phyloP scores from a whole-genome alignment of 208 protist genomes.

The Trypanosomatidae sp. region DNA sequence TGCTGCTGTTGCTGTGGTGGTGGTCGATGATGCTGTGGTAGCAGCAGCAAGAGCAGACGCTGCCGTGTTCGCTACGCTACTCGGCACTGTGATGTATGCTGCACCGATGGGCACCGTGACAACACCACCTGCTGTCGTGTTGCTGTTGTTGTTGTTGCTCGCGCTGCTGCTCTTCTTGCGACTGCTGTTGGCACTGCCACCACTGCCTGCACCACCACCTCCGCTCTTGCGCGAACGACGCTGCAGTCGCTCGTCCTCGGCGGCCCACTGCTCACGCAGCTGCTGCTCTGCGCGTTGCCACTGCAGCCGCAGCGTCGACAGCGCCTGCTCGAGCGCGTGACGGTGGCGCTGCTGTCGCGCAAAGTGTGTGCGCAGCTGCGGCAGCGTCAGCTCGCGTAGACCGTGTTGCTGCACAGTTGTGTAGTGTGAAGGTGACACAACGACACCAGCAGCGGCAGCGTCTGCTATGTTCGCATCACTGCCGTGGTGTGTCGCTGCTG shows the following conservation, averaged over 20 bases:
- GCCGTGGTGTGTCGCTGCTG: background rate
- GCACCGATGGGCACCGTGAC: too few species aligned
- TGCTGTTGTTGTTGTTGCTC: too few species aligned
- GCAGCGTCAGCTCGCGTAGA: slow-evolving; percentile 30
- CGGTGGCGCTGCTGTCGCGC: slow-evolving; percentile 44
- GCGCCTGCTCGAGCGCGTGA: slow-evolving; percentile 18
- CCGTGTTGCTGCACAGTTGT: slow-evolving; percentile 4
- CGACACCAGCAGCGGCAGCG: background rate
- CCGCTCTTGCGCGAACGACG: background rate
- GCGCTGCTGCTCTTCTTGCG: too few species aligned
- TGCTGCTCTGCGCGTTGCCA: slow-evolving; percentile 20
- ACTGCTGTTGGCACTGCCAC: too few species aligned
- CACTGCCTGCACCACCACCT: background rate
- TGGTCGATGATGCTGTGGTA: too few species aligned
- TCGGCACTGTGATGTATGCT: too few species aligned
- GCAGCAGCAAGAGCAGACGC: too few species aligned
- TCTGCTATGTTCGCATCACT: background rate
- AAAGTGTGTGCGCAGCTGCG: slow-evolving; percentile 54
- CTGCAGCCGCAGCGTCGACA: slow-evolving; percentile 11
- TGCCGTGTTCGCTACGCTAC: too few species aligned
- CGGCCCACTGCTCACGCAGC: slow-evolving; percentile 27
- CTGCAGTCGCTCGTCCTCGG: slow-evolving; percentile 28
- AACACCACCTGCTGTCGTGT: too few species aligned
- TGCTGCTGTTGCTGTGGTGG: too few species aligned
- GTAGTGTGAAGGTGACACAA: too few species aligned